Base-by-base conservation (phyloP, 2,329 filamentous ascomycete genomes). In the Phaeosphaeria sp. region DNA sequence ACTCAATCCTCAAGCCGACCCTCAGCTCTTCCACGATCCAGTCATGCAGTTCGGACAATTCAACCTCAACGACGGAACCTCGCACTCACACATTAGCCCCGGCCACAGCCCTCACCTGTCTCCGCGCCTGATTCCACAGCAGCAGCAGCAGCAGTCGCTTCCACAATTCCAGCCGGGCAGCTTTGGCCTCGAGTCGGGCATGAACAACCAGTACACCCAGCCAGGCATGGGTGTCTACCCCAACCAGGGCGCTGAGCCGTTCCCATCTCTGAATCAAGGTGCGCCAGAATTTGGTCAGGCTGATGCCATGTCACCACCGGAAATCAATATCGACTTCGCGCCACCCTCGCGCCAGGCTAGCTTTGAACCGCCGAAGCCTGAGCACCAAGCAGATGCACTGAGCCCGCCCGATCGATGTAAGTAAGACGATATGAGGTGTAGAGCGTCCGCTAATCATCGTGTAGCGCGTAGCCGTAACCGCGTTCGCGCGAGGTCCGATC, bases 261-360 rank as follows among this genome's bases (percentile, higher is more conserved):
- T 83, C 53, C 79, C 81, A 3, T 77, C 82, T 51, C 76, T 83
- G 60, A 80, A 82, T 63, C 78, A 82, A 39, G 80, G 56, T 79
- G 78, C 78, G 22, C 75, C 78, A 27, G 90, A 93, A 56, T 85
- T 91, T 73, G 86, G 87, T 6, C 88, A 86, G 72, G 87, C 86
- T 46, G 86, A 89, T 49, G 85, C 91, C 65, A 95, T 96, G 89
- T 90, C 90, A 3, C 91, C 93, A n/a, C 93, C 93, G 0, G 91
- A 93, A 51, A 97, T 97, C 78, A 96, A 95, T 73, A 95, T 97
- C 67, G 91, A 97, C 74, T 93, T 92, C 76, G 93, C 93, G 17
- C 93, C 93, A 22, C 89, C 89, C 8, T 86, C 90, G 51, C 81
- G 85, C 56, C 86, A 86, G 68, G 85, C 83, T 52, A 87, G 83